Percentiles rank a stretch among this genome's conserved stretches.
Conservation (phyloP, 1,139 yeast species). For the Hyphopichia fennica region DNA sequence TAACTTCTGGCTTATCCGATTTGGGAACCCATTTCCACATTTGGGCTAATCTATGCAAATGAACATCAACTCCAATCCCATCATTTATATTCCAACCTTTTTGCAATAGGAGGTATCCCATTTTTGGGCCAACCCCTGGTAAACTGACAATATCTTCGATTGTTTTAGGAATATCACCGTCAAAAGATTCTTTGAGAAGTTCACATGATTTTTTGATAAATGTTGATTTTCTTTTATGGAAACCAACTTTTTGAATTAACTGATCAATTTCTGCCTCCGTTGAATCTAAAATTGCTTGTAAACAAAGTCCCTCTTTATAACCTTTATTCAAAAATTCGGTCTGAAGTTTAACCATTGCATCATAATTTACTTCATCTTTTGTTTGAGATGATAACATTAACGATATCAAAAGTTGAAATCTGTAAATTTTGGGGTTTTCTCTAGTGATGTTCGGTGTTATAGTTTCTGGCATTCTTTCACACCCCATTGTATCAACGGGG, state of each 20-base stretch:
- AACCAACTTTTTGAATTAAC: slow-evolving; percentile 80
- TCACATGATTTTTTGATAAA: slow-evolving; percentile 66
- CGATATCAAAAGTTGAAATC: slow-evolving; percentile 77
- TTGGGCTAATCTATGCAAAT: slow-evolving; percentile 76
- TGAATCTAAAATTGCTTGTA: slow-evolving; percentile 40
- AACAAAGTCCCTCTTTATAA: slow-evolving; percentile 28
- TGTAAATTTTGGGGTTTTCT: slow-evolving; percentile 40
- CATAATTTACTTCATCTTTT: slow-evolving; percentile 80
- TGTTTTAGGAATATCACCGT: slow-evolving; percentile 70
- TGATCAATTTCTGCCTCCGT: slow-evolving; percentile 60
- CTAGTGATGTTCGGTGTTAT: slow-evolving; percentile 29
- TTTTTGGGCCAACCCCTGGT: slow-evolving; percentile 96
- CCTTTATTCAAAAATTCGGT: slow-evolving; percentile 34
- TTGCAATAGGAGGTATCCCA: slow-evolving; percentile 83
- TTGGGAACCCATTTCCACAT: slow-evolving; percentile 77
- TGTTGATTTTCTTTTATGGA: slow-evolving; percentile 75
- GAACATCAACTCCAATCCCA: slow-evolving; percentile 96
- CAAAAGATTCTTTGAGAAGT: slow-evolving; percentile 49
- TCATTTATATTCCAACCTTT: slow-evolving; percentile 73
- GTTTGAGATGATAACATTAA: slow-evolving; percentile 92
- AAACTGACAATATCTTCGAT: slow-evolving; percentile 64
- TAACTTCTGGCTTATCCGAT: slow-evolving; percentile 69
- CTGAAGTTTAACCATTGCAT: slow-evolving; percentile 68
- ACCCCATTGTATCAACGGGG: slow-evolving; percentile 90
- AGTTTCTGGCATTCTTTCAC: slow-evolving; percentile 68